Base-by-base conservation (phyloP, 805 yeast genomes). In the Yamadazyma ubonensis region DNA sequence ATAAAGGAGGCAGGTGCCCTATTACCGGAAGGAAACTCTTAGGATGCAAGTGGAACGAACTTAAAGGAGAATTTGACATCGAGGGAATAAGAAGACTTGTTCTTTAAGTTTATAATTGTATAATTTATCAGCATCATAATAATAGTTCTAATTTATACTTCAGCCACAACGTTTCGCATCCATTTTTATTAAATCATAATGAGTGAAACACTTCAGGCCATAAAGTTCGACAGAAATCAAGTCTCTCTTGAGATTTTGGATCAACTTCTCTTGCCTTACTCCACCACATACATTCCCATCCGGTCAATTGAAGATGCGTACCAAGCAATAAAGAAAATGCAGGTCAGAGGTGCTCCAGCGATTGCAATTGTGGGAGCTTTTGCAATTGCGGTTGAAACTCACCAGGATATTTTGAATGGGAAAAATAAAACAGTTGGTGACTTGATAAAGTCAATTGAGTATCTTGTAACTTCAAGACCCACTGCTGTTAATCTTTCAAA, bases 311-410 rank as follows among this genome's bases (percentile, higher is more conserved):
- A 81, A 33, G 89, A 83, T 58, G 97, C 95, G 3, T 87, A 67
- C 61, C 71, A 73, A 14, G 95, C 86, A n/a, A 91, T 91, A 59
- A 82, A 80, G 55, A 72, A 72, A 42, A 91, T 91, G 99, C 89
- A 86, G 53, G 97, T 95, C 4, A 75, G 99, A 58, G 99, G 99
- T 27, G 99, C 99, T 0, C 99, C 99, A 0, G 98, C 98, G 1
- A 91, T 91, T 57, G 97, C 97, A 46, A 86, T 91, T 42, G 97
- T 91, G 2, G 98, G 96, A 4, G 81, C 89, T 1, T 73, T 90
- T 44, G 78, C 96, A 2, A 75, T 91, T 3, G 82, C 86, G 2
- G 79, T 85, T n/a, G 96, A 91, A 49, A 61, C 63, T 62, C 41
- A 52, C 52, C 55, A 53, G 54, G 41, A 41, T 34, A 67, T 63